Conservation (phyloP, 2,329 filamentous ascomycete species). For the Penicillium sp. region DNA sequence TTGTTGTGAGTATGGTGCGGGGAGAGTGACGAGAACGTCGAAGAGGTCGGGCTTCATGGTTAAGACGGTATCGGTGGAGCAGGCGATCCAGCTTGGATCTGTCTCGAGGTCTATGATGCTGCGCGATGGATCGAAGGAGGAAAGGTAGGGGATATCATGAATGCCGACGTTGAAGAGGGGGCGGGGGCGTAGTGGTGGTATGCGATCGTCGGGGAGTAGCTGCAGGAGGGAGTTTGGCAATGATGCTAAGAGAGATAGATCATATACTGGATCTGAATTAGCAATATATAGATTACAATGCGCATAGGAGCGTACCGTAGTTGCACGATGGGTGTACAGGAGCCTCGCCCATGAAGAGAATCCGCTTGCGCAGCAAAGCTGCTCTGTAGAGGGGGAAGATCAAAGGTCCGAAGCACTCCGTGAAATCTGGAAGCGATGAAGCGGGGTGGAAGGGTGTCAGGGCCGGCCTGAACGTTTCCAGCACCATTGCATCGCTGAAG, state of each 20-base stretch:
- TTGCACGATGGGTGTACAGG: conserved; percentile 85
- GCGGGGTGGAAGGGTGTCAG: conserved; percentile 82
- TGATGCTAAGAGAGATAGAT: conserved; percentile 88
- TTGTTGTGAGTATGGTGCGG: conserved; percentile 59
- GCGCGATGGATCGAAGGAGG: conserved; percentile 58
- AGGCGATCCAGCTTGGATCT: conserved; percentile 79
- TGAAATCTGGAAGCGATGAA: conserved; percentile 71
- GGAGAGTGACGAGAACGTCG: conserved; percentile 84
- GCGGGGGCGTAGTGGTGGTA: conserved; percentile 64
- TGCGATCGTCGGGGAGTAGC: conserved; percentile 62
- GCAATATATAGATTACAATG: conserved; percentile 15
- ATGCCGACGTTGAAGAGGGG: conserved; percentile 93
- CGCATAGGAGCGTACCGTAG: conserved; percentile 63
- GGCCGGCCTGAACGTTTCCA: conserved; percentile 52
- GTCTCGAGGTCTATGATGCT: conserved; percentile 34
- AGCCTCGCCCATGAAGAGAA: conserved; percentile 80
- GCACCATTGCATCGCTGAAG: conserved; percentile 45
- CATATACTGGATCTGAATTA: conserved; percentile 66
- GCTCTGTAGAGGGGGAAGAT: conserved; percentile 90
- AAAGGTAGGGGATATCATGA: conserved; percentile 81
- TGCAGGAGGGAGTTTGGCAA: conserved; percentile 74
- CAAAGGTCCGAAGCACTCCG: conserved; percentile 84
- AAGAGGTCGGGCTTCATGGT: conserved; percentile 82
- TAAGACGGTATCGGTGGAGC: conserved; percentile 92
- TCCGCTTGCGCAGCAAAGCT: conserved; percentile 80